Evolutionary conservation across 805 yeast genomes (phyloP).

Genomic region (Schwanniomyces pseudopolymorphus): DNA sequence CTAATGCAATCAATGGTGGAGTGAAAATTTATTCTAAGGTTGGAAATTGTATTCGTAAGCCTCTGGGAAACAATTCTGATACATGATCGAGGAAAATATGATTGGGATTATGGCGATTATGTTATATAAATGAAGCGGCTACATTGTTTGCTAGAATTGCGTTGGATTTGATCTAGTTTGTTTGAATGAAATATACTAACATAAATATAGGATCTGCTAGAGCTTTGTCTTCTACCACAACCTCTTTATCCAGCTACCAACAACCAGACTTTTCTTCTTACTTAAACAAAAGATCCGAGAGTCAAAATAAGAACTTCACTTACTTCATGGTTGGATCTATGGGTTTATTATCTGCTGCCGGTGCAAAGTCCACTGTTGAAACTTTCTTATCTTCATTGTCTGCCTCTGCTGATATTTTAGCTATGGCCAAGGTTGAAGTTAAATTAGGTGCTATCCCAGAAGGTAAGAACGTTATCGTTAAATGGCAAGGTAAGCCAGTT

Average conservation of each 20-base stretch:
- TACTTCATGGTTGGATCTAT: constrained; percentile 98
- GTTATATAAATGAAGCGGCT: too few species aligned
- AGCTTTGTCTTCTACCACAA: constrained; percentile 51
- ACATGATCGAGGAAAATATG: neutral
- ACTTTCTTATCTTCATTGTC: constrained; percentile 89
- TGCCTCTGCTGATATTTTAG: constrained; percentile 98
- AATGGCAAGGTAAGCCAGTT: constrained; percentile 99
- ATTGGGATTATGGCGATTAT: neutral
- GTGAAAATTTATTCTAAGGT: neutral
- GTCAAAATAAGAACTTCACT: constrained; percentile 74
- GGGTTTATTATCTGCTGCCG: constrained; percentile 88
- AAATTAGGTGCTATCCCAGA: constrained; percentile 90
- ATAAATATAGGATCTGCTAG: constrained; percentile 35
- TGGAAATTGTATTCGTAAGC: neutral
- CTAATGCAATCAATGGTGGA: neutral
- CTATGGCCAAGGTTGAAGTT: constrained; percentile 99
- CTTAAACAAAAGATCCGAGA: constrained; percentile 70
- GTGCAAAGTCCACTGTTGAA: constrained; percentile 95
- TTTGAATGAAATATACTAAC: constrained; percentile 15
- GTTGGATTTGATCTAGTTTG: neutral
- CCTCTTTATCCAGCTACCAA: constrained; percentile 73
- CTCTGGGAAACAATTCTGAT: neutral
- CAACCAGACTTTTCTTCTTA: constrained; percentile 88
- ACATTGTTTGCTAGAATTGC: too few species aligned
- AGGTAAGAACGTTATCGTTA: constrained; percentile 96